phyloP scores from a whole-genome alignment of 2,329 filamentous ascomycete genomes.

The Trichoderma asperellum region DNA sequence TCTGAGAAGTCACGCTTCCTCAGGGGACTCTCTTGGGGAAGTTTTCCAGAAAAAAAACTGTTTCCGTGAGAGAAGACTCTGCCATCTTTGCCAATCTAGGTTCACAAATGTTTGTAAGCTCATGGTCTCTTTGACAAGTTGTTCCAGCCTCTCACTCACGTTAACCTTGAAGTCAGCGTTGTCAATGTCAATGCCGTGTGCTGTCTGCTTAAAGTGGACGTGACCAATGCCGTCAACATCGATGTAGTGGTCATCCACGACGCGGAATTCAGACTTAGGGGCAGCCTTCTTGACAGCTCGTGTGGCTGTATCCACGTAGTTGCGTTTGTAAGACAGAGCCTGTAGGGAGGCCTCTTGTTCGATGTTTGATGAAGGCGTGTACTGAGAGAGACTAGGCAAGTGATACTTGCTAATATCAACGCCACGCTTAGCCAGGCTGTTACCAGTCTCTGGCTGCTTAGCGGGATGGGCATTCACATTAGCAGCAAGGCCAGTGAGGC shows the following conservation, averaged over 20 bases:
- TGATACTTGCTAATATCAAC: conserved; percentile 42
- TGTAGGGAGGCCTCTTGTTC: conserved; percentile 34
- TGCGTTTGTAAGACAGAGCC: conserved; percentile 31
- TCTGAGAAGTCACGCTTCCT: conserved; percentile 48
- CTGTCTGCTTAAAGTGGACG: conserved; percentile 63
- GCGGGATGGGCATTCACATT: conserved; percentile 41
- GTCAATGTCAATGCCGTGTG: conserved; percentile 61
- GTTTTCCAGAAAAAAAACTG: conserved; percentile 49
- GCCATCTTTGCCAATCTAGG: conserved; percentile 55
- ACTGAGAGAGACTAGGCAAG: conserved; percentile 40
- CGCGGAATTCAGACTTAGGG: conserved; percentile 51
- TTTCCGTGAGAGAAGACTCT: conserved; percentile 62
- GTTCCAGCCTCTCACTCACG: conserved; percentile 43
- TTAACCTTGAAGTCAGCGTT: conserved; percentile 66
- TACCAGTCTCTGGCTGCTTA: conserved; percentile 35
- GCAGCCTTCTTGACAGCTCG: conserved; percentile 47
- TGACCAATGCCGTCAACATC: conserved; percentile 60
- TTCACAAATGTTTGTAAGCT: background rate
- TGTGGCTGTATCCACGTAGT: conserved; percentile 50
- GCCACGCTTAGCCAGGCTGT: conserved; percentile 37
- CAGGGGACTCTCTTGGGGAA: conserved; percentile 45
- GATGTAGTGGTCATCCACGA: conserved; percentile 57
- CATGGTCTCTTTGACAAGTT: background rate
- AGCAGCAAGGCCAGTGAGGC: conserved; percentile 41
- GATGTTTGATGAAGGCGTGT: conserved; percentile 34